phyloP scores from a whole-genome alignment of 176 grass and related monocot species.

The Zoysia pacifica region DNA sequence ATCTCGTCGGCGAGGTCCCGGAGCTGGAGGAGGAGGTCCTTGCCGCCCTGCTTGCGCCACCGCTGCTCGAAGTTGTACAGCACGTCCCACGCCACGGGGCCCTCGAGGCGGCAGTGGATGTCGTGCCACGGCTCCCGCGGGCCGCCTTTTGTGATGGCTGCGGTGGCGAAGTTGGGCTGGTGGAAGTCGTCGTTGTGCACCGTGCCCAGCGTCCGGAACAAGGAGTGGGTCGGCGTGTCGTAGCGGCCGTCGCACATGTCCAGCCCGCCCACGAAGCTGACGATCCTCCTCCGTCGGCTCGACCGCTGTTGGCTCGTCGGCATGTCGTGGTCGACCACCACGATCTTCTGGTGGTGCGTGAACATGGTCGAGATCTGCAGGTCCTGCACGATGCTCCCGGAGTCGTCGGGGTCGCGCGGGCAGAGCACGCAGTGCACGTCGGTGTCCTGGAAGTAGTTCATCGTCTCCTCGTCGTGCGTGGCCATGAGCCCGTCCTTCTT shows the following conservation, averaged over 20 bases:
- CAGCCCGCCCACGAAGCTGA: slow-evolving; percentile 67
- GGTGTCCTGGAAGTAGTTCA: slow-evolving; percentile 50
- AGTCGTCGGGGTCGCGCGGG: slow-evolving; percentile 58
- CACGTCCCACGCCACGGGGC: slow-evolving; percentile 79
- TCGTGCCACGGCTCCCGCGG: slow-evolving; percentile 79
- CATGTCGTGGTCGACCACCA: slow-evolving; percentile 70
- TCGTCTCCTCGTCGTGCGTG: slow-evolving; percentile 64
- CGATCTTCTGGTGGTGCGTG: slow-evolving; percentile 91
- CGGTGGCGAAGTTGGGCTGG: slow-evolving; percentile 65
- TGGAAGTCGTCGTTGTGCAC: slow-evolving; percentile 64
- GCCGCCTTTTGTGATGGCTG: slow-evolving; percentile 48
- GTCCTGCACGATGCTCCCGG: slow-evolving; percentile 66
- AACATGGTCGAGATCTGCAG: slow-evolving; percentile 79
- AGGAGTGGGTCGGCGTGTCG: slow-evolving; percentile 53
- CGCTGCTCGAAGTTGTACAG: slow-evolving; percentile 94
- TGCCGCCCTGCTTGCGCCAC: slow-evolving; percentile 77
- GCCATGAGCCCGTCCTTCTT: slow-evolving; percentile 69
- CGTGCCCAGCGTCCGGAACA: slow-evolving; percentile 57
- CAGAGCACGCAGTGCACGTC: slow-evolving; percentile 62
- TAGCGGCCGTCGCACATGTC: slow-evolving; percentile 70
- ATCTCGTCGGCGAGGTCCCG: slow-evolving; percentile 47
- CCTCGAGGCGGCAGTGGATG: slow-evolving; percentile 65
- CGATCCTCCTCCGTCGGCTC: slow-evolving; percentile 1
- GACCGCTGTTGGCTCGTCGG: neutral
- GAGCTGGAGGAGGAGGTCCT: slow-evolving; percentile 59